Conservation (phyloP, 1,139 yeast species). For the Yarrowia galli region DNA sequence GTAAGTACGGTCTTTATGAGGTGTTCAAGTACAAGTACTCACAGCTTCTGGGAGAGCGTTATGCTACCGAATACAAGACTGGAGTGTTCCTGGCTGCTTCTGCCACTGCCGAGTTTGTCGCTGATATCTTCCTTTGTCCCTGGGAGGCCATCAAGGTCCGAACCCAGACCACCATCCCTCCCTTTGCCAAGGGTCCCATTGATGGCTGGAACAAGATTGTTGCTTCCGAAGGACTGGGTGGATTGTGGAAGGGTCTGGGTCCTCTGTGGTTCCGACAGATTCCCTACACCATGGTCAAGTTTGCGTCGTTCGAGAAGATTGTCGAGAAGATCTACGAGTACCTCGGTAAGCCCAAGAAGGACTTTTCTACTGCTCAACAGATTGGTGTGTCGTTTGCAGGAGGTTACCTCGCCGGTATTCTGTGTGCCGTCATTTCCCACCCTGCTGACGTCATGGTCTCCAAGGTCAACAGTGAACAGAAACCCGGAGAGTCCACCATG, state of each 20-base stretch:
- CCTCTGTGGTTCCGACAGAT: constrained; percentile 86
- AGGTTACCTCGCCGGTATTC: constrained; percentile 85
- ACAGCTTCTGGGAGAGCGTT: constrained; percentile 63
- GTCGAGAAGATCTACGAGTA: constrained; percentile 71
- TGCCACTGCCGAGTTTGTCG: constrained; percentile 83
- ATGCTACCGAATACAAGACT: constrained; percentile 64
- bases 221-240: constrained; percentile 62
- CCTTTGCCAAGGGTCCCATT: constrained; percentile 55
- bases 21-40: constrained; percentile 72
- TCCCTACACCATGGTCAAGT: constrained; percentile 89
- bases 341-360: constrained; percentile 57
- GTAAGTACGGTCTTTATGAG: constrained; percentile 86
- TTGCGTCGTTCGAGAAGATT: constrained; percentile 79
- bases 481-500: constrained; percentile 62
- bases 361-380: constrained; percentile 62
- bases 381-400: constrained; percentile 83
- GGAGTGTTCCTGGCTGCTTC: constrained; percentile 74
- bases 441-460: constrained; percentile 91
- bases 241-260: constrained; percentile 74
- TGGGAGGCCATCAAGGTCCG: constrained; percentile 84
- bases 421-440: constrained; percentile 82
- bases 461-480: constrained; percentile 70
- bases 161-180: constrained; percentile 81
- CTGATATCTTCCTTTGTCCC: constrained; percentile 82
- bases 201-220: constrained; percentile 67